Evolutionary conservation across 495 filamentous ascomycete genomes (phyloP), one percentile per base, ranked within the genome.

Genomic region (Aspergillus sparsus): DNA sequence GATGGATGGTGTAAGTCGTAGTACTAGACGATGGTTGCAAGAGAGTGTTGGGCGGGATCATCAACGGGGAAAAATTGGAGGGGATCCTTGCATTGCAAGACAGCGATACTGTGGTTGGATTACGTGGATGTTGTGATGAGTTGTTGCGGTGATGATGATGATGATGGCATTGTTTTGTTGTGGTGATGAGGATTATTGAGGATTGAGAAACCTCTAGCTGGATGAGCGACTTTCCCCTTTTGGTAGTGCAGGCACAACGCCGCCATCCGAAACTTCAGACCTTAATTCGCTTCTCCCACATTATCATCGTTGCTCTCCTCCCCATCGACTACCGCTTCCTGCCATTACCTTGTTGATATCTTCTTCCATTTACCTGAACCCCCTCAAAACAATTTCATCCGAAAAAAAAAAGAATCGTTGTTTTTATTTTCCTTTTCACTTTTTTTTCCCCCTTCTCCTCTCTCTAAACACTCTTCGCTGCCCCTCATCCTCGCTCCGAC

Each of bases 401-500:
- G 9, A 5, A 10, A n/a, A 21, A 47, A 47, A 46, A 47, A 47
- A 47, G 8, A 27, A 27, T 27, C 21, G 21, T 27, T 27, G 21
- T 27, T 27, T 27, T 27, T 27, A 36, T 61, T 53, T 41, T n/a
- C 34, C 33, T 39, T 47, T 27, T 27, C 21, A 27, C 21, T 33
- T 32, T 42, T 49, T 51, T 47, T 35, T 7, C 21, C 35, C 21
- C 5, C 42, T 32, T 31, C 58, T 35, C 12, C 31, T 32, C 18
- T 49, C 51, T 33, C 42, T 50, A 6, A 7, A n/a, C 10, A 51
- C 35, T 41, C 18, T 42, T 44, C 34, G 37, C 18, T 66, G 57
- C 68, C 59, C 70, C 66, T 66, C 66, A 68, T 39, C 65, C 57
- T 44, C 59, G 58, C 45, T 62, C 60, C 16, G 39, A 63, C 33